phyloP scores from a whole-genome alignment of 768 basidiomycete species.

The Suillus sp. region DNA sequence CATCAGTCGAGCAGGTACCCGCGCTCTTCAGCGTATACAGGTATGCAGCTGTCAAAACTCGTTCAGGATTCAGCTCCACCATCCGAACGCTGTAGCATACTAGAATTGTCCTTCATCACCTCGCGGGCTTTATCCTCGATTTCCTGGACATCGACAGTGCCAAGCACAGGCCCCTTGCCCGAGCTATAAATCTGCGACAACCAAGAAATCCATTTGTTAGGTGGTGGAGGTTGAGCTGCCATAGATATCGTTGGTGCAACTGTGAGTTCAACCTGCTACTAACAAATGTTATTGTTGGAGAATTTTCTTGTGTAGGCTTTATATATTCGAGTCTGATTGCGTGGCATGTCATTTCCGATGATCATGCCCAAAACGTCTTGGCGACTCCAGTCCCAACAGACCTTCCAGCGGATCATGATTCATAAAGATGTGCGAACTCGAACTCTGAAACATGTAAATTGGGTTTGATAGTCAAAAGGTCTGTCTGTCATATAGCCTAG shows the following conservation, averaged over 20 bases:
- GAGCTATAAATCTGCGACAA: constrained; percentile 25
- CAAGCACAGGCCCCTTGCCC: constrained; percentile 37
- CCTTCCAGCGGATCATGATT: neutral
- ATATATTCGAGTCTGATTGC: neutral
- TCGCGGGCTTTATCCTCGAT: constrained; percentile 66
- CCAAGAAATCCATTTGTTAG: constrained; percentile 26
- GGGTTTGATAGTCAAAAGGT: neutral
- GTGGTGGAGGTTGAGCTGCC: constrained; percentile 17
- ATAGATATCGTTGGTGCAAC: neutral
- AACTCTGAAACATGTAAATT: neutral
- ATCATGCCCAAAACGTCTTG: neutral
- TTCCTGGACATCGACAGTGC: constrained; percentile 63
- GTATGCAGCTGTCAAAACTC: constrained; percentile 51
- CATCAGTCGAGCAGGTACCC: constrained; percentile 64
- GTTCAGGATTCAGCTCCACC: neutral
- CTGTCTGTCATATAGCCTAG: neutral
- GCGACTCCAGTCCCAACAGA: neutral
- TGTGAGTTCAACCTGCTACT: neutral
- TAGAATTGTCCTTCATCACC: constrained; percentile 55
- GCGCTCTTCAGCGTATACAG: constrained; percentile 72
- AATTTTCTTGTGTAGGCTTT: neutral
- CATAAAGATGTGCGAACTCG: neutral
- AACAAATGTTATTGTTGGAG: neutral
- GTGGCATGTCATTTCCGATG: neutral
- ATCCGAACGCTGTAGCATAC: constrained; percentile 33